Evolutionary conservation across 306 rosid genomes (phyloP), one percentile per base, ranked within the genome.

Genomic region (Vicia sativa): DNA sequence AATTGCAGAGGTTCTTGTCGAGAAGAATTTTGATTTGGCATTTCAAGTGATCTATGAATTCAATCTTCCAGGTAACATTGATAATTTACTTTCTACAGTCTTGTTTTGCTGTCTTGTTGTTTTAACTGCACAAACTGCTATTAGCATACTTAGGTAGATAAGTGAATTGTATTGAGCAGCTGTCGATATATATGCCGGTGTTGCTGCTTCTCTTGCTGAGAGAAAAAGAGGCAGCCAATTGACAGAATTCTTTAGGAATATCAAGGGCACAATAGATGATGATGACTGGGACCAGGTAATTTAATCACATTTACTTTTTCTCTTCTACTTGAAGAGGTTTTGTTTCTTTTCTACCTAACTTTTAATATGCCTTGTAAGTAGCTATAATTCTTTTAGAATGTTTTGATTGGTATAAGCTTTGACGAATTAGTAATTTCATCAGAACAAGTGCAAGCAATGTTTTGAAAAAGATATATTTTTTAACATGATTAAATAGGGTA

Each of bases 211-310:
- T 52, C 91, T 90, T 64, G 98, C 98, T 55, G 98, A 93, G 80
- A 90, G 93, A 70, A 93, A 93, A 80, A 88, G 78, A 72, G 96
- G 96, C 50, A 68, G 96, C 77, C 96, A 93, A 70, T 86, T 93
- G 84, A 90, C 98, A 34, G 96, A 90, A 72, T 87, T 93, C 80
- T 90, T 93, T 69, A 87, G 85, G 78, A 90, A 90, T 73, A 90
- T 93, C 63, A 93, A 90, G 74, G 91, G 98, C 62, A 93, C 98
- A 67, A 87, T 93, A 80, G 96, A 90, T 50, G 98, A 93, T 5
- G 95, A 87, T 23, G 98, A 93, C 61, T 90, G 96, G 96, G 98
- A 93, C 82, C 97, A 90, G 96, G 98, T 90, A 79, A 68, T 77
- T 34, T 16, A 61, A 38, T 73, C 48, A 43, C 57, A 48, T 42